Percentiles rank a stretch among this genome's conserved stretches.
These are phyloP conservation scores for Solanum chmielewskii DNA, from an alignment of 257 asterid genomes.

Conservation along the genomic window DNA sequence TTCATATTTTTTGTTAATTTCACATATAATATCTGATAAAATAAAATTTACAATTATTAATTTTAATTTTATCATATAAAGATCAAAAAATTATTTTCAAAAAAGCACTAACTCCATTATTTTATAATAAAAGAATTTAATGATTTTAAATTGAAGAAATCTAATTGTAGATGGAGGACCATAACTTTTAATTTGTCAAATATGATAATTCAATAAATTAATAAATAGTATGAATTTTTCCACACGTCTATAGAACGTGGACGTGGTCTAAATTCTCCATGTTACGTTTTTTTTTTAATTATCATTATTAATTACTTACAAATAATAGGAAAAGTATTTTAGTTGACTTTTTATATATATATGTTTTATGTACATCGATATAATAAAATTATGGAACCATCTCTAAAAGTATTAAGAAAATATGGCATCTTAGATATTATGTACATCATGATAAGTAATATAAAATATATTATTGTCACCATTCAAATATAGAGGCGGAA, in stretches of 20 bases:
- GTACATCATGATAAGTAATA: background rate
- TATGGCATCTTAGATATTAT: background rate
- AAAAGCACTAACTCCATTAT: background rate
- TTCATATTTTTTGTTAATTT: background rate
- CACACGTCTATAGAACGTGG: background rate
- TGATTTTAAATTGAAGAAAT: background rate
- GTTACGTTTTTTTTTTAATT: background rate
- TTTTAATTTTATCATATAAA: background rate
- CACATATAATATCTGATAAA: background rate
- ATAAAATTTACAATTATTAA: too few relatives aligned
- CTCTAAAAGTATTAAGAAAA: background rate
- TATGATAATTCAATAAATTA: background rate
- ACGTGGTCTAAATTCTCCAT: background rate
- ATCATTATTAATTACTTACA: background rate
- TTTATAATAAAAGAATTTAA: background rate
- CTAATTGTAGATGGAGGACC: background rate
- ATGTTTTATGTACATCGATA: background rate
- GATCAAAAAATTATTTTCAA: fast-evolving
- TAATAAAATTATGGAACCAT: background rate
- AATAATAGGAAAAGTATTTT: background rate
- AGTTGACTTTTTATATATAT: too few relatives aligned
- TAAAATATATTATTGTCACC: background rate
- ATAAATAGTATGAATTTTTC: background rate
- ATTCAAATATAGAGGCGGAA: background rate
- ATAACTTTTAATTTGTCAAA: background rate